phyloP scores from a whole-genome alignment of 2,329 filamentous ascomycete species.

The Neoscytalidium dimidiatum region DNA sequence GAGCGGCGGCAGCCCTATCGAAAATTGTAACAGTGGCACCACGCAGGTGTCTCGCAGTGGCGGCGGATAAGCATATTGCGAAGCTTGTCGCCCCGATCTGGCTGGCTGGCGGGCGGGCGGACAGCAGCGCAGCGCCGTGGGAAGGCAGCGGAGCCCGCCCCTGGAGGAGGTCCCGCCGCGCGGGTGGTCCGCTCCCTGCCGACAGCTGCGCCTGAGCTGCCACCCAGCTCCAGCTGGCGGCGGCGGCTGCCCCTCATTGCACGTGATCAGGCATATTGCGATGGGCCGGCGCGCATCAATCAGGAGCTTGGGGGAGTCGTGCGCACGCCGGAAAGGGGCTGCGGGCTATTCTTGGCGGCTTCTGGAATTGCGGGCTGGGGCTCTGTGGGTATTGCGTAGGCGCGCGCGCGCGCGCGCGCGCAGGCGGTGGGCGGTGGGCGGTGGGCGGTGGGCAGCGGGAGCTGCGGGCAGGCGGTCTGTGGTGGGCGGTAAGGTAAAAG shows the following conservation, averaged over 20 bases:
- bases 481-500: conserved; percentile 4
- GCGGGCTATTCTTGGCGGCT: conserved; percentile 16
- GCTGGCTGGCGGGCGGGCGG: not conserved
- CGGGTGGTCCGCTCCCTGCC: conserved; percentile 13
- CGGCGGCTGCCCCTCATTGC: conserved; percentile 36
- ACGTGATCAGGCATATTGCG: conserved; percentile 29
- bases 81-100: conserved; percentile 8
- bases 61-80: not conserved
- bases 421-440: not conserved
- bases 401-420: not conserved
- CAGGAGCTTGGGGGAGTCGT: conserved; percentile 3
- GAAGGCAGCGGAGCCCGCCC: conserved; percentile 10
- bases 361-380: conserved; percentile 15
- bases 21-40: not conserved
- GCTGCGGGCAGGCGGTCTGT: conserved; percentile 8
- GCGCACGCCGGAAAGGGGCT: conserved; percentile 12
- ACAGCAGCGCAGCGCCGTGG: conserved; percentile 7
- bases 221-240: conserved; percentile 2
- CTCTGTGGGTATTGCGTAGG: conserved; percentile 10
- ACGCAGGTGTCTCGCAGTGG: not conserved
- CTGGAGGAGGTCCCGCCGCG: conserved; percentile 15
- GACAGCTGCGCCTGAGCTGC: conserved; percentile 10
- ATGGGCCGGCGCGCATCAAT: conserved; percentile 19
- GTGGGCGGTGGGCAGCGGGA: conserved; percentile 7
- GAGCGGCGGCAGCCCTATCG: not conserved